Percentiles rank a stretch among this genome's conserved stretches.
These are phyloP conservation scores for Collybia mongolica DNA, from an alignment of 768 basidiomycete species.

Conservation along the genomic window DNA sequence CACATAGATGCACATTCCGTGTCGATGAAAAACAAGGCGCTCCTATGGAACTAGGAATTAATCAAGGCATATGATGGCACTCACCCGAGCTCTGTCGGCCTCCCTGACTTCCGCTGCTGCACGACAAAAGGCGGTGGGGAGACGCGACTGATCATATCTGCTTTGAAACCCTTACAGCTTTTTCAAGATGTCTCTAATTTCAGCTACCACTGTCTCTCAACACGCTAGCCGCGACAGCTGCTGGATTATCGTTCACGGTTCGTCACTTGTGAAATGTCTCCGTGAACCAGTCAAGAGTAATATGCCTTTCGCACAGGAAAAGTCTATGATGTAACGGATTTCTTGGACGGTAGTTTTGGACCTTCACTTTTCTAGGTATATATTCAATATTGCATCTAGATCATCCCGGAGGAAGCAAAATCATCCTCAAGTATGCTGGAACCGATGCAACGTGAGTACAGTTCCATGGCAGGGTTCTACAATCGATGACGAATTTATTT, in stretches of 20 bases:
- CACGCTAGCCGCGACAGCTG: constrained; percentile 59
- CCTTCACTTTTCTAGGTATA: constrained; percentile 1
- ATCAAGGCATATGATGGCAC: not conserved
- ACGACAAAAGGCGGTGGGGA: constrained; percentile 2
- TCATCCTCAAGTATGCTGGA: constrained; percentile 85
- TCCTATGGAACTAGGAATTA: not conserved
- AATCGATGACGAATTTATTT: constrained; percentile 3
- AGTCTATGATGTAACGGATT: constrained; percentile 75
- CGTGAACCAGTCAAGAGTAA: not conserved
- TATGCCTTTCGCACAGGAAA: constrained; percentile 41
- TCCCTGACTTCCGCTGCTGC: constrained; percentile 5
- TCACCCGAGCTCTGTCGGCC: not conserved
- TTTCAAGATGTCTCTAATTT: constrained; percentile 1
- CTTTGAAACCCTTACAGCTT: not conserved
- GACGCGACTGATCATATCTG: not conserved
- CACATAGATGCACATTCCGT: not conserved
- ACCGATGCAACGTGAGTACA: constrained; percentile 77
- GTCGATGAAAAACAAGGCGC: constrained; percentile 1
- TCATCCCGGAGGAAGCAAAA: constrained; percentile 75
- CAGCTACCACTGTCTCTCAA: constrained; percentile 33
- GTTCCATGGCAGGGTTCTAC: not conserved
- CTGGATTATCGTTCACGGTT: constrained; percentile 84
- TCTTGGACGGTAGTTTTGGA: constrained; percentile 53
- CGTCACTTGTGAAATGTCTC: constrained; percentile 7
- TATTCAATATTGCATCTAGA: constrained; percentile 34